Evolutionary conservation across 805 yeast species (phyloP), one percentile per base, ranked within the genome.

Genomic region (Blastobotrys mokoenaii): DNA sequence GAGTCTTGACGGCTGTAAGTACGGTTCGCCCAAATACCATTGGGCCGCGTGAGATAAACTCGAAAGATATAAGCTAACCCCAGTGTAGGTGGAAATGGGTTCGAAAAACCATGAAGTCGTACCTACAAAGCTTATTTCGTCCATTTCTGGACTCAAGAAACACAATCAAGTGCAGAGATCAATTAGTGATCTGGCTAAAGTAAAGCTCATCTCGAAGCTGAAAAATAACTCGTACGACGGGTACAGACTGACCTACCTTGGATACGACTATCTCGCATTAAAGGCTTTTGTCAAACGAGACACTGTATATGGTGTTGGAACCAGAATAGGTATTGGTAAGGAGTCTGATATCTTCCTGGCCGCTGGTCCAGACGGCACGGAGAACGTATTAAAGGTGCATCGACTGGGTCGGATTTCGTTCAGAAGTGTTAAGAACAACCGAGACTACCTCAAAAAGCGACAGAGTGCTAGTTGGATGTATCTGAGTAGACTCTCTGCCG

Each of bases 221-320:
- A 75, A 96, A 66, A 93, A 93, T 63, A 94, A 96, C 30, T 86
- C 81, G 57, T 20, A 93, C 64, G 98, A 93, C 62, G 99, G 99
- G 10, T 93, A 85, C 67, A 73, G 90, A 53, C 66, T 93, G 52
- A 83, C 96, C 0, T 89, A 83, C 62, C 78, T 77, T 40, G 99
- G 99, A 2, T 85, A 80, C 64, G 99, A 93, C 65, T 93, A 85
- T 61, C 71, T 93, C 52, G 97, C 97, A 0, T 71, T 93, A 52
- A 87, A 82, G 63, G 74, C 95, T 7, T 77, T 93, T 79, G 70
- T 84, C 51, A 83, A 81, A 57, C 72, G 87, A 53, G 78, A 80
- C 36, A 73, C 86, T 0, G 60, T 93, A 8, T 80, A 80, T 56
- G 82, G 90, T 1, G 76, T 90, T 12, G 97, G 96, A 14, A 73